phyloP scores from a whole-genome alignment of 371 early-diverging fungal genomes.

The Syncephalastrum sp. region DNA sequence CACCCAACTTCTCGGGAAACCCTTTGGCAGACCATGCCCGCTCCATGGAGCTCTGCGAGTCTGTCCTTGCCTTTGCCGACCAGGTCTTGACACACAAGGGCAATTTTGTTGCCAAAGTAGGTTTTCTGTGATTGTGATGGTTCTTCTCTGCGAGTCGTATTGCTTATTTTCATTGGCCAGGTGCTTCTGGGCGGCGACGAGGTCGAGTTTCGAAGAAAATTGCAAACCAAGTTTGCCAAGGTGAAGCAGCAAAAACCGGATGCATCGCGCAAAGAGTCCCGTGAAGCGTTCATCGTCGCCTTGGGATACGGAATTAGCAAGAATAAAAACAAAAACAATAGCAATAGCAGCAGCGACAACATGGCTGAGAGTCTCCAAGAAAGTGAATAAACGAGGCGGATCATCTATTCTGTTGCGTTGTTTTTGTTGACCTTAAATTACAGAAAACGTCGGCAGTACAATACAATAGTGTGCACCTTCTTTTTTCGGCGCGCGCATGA shows the following conservation, averaged over 20 bases:
- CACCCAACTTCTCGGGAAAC: conserved; percentile 72
- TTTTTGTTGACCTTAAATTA: too few species aligned
- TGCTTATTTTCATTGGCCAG: conserved; percentile 17
- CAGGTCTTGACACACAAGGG: conserved; percentile 61
- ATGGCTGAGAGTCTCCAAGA: neutral
- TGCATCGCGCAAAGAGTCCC: conserved; percentile 70
- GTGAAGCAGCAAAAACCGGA: conserved; percentile 67
- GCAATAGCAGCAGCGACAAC: conserved; percentile 2
- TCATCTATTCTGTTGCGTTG: too few species aligned
- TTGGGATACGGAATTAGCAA: conserved; percentile 24
- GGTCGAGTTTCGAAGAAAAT: conserved; percentile 39
- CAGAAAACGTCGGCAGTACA: too few species aligned
- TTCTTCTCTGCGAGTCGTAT: neutral
- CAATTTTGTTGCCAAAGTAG: conserved; percentile 72
- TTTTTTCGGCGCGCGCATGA: too few species aligned
- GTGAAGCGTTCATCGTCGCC: conserved; percentile 80
- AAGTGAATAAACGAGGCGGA: neutral
- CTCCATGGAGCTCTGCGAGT: conserved; percentile 69
- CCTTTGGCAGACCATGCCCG: conserved; percentile 51
- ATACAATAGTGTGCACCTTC: too few species aligned
- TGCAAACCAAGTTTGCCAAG: conserved; percentile 43
- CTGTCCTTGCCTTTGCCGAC: conserved; percentile 63
- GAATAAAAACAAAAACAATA: too few species aligned
- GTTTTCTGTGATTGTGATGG: conserved; percentile 11
- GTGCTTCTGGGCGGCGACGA: conserved; percentile 71